Evolutionary conservation across 768 basidiomycete species (phyloP), one percentile per base, ranked within the genome.

Genomic region (Boletus rufocinnamomeus): DNA sequence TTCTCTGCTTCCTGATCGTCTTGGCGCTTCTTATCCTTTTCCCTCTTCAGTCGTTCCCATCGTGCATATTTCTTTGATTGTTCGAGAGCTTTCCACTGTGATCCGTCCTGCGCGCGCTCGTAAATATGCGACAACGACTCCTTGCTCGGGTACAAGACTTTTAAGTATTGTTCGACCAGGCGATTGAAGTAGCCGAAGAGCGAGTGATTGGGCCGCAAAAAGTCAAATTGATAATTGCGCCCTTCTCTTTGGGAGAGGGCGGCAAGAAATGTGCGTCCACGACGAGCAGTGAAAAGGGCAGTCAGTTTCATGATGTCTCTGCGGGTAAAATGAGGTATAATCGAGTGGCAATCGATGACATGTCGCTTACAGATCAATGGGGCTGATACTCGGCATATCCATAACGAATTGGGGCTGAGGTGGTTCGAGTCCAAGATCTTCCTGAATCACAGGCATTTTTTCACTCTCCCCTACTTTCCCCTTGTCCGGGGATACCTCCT

Each of bases 211-310:
- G 96, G 97, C 44, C 94, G 85, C 50, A 99, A 81, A 72, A 99
- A 99, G 70, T 98, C 97, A 70, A 99, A 99, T 68, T 98, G 95
- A 71, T 92, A 95, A 75, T 98, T 98, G 45, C 92, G 86, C 10
- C 93, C 93, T 77, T 99, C 97, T 40, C 87, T 84, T 27, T 85
- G 80, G 8, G 95, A 94, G 27, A 99, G 85, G 5, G 87, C 82
- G 9, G 87, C 85, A 14, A 98, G 84, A 76, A 98, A 99, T 41
- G 80, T 79, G 48, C 89, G 86, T 2, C 97, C 97, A 46, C 93
- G 85, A 13, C 91, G 88, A 35, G 97, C 97, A 28, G 95, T 93
- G 75, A 97, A 97, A 23, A 98, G 81, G 11, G 97, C 97, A 2
- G 97, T 98, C 37, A 98, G 79, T 70, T 96, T 95, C 80, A 99